Base-by-base conservation (phyloP, 192 early-diverging fungal genomes). In the Bifiguratus adelaidae region DNA sequence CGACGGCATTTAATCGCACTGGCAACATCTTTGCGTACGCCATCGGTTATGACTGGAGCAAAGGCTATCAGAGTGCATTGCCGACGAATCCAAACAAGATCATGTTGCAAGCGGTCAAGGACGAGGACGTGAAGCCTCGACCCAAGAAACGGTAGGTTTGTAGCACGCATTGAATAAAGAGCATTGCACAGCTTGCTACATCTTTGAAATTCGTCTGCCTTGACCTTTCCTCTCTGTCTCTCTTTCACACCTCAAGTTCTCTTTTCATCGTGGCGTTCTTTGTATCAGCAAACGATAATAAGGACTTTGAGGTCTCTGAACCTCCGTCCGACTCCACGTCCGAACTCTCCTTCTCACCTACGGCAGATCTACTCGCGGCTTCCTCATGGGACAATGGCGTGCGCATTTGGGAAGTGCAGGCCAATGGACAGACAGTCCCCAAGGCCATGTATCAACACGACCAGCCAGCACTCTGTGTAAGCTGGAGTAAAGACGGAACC, bases 341-440 rank as follows among this genome's bases (percentile, higher is more conserved):
- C 13, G 77, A 72, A 37, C 49, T 98, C 20, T 56, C 75, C 24
- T 98, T 92, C 58, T 87, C 81, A 19, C 77, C 91, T 3, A 66
- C 73, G 47, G 83, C 83, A 7, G 86, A 96, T 53, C 84, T 80
- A 37, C 63, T 98, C 26, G 84, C 93, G 3, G 93, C 83, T 0
- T 72, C 80, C 20, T 90, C 87, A 12, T 98, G 94, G 91, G 92
- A 96, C 58, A 86, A 87, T 60, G 68, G 76, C 86, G 93, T 95
- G n/a, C 77, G 92, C 48, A 87, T 96, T 47, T 98, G 86, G 64
- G 91, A 96, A 63, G 77, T 95, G 30, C 77, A 85, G 36, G 48
- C 67, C 27, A 82, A 78, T 42, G 89, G 90, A 56, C 61, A 68
- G 36, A 78, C 89, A 1, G 48, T 76, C 19, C 81, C 83, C 19